Evolutionary conservation across 2,329 filamentous ascomycete species (phyloP).

Genomic region (Fusarium vanettenii): DNA sequence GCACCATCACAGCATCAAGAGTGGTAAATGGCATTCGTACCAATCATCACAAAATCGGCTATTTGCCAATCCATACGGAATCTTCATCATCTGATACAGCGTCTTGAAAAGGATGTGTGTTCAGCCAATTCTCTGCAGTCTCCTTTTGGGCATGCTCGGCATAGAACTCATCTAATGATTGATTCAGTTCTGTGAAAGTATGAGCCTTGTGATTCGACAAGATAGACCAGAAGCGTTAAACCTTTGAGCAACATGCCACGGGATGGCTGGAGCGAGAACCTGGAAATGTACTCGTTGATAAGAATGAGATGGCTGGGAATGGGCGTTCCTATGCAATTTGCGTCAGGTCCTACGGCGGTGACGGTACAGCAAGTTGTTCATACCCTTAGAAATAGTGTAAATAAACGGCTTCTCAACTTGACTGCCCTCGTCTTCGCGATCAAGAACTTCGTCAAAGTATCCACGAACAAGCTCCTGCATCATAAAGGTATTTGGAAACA

Average conservation of each 20-base stretch:
- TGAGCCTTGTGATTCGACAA: neutral
- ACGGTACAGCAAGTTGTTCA: neutral
- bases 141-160: conserved; percentile 8
- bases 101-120: conserved; percentile 12
- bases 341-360: neutral
- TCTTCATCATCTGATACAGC: conserved; percentile 25
- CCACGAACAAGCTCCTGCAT: conserved; percentile 28
- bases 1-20: neutral
- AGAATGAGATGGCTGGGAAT: conserved; percentile 25
- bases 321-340: conserved; percentile 9
- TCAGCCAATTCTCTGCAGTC: conserved; percentile 12
- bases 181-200: conserved; percentile 17
- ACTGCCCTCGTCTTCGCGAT: conserved; percentile 15
- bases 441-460: conserved; percentile 28
- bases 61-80: neutral
- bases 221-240: neutral
- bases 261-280: conserved; percentile 35
- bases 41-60: neutral
- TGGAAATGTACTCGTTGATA: conserved; percentile 23
- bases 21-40: neutral
- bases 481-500: conserved; percentile 38
- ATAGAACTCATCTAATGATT: conserved; percentile 22
- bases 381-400: conserved; percentile 29
- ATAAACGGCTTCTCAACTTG: conserved; percentile 19
- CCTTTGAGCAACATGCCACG: conserved; percentile 30